Percentiles rank a stretch among this genome's conserved stretches.
phyloP scores from a whole-genome alignment of 2,329 filamentous ascomycete genomes.

The Colletotrichum cereale region DNA sequence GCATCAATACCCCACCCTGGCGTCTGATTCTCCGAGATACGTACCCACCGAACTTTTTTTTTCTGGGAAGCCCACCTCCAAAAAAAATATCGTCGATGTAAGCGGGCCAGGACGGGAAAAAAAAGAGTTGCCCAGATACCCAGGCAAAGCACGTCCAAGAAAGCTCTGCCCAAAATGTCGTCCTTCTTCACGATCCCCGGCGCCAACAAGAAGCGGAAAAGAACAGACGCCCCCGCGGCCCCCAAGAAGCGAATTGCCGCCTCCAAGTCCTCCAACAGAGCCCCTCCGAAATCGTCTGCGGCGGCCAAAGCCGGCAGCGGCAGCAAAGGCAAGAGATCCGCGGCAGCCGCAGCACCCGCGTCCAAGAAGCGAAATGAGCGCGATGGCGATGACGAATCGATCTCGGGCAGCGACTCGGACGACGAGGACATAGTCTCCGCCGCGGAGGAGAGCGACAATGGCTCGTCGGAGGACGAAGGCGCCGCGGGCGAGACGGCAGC shows the following conservation, averaged over 20 bases:
- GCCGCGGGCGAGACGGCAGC: slow-evolving; percentile 87
- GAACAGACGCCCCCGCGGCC: slow-evolving; percentile 65
- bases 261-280: slow-evolving; percentile 57
- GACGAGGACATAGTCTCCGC: slow-evolving; percentile 62
- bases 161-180: slow-evolving; percentile 73
- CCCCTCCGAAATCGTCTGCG: slow-evolving; percentile 55
- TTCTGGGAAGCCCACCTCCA: slow-evolving; percentile 42
- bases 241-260: slow-evolving; percentile 72
- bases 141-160: slow-evolving; percentile 36
- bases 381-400: slow-evolving; percentile 72
- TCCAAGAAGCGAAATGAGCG: slow-evolving; percentile 62
- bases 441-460: slow-evolving; percentile 60
- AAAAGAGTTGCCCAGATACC: slow-evolving; percentile 42
- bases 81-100: slow-evolving; percentile 42
- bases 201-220: slow-evolving; percentile 91
- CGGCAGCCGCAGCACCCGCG: slow-evolving; percentile 46
- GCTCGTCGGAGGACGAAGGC: slow-evolving; percentile 67
- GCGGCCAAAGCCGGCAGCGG: slow-evolving; percentile 41
- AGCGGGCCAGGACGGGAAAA: slow-evolving; percentile 45
- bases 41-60: slow-evolving; percentile 55
- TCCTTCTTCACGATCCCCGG: slow-evolving; percentile 95
- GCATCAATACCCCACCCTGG: slow-evolving; percentile 15
- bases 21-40: slow-evolving; percentile 36
- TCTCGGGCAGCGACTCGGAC: slow-evolving; percentile 85
- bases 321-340: slow-evolving; percentile 28